Evolutionary conservation across 352 stramenopile species (phyloP), one percentile per base, ranked within the genome.

Genomic region (Peronosclerospora sorghi): DNA sequence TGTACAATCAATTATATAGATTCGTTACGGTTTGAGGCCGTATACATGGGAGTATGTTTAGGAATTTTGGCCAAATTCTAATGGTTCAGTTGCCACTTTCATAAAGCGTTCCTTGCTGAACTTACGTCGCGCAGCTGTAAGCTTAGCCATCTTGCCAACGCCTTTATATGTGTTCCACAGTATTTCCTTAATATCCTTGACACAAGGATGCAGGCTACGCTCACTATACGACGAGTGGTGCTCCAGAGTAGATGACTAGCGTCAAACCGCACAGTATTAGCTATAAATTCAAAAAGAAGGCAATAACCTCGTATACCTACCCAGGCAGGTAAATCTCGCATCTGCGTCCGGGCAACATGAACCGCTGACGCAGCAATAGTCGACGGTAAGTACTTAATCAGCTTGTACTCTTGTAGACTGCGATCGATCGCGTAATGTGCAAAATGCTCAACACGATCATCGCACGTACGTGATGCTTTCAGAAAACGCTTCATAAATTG

Each of bases 341-440:
- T 89, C 35, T 89, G 73, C 19, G 63, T 80, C 20, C 75, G 71
- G 7, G 97, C 96, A 56, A 99, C 91, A 56, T 98, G 96, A 15
- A 99, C 93, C 23, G 96, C 93, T 4, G 95, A 86, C 19, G 96
- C 95, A 3, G 96, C 96, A 41, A 99, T 83, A 36, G 95, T 91
- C 27, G 95, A 99, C 1, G 97, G 97, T 35, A 96, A 56, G 65
- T 97, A 98, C 48, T 97, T 89, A 35, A 99, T 83, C 65, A 99
- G 68, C 49, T 94, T 92, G 78, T 98, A 98, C 68, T 98, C 96
- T 72, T 99, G 95, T 34, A 99, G 71, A 34, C 86, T 97, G 20
- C 95, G 87, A 63, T 99, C 97, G 19, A 98, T 86, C 29, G 98
- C 84, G 59, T 96, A 99, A 65, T 96, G 97, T 13, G 95, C 95